A percentile compares a stretch with the other conserved stretches of the same genome.
Evolutionary conservation across 164 flowering plant genomes (phyloP).

Genomic region (Stephania yunnanensis): DNA sequence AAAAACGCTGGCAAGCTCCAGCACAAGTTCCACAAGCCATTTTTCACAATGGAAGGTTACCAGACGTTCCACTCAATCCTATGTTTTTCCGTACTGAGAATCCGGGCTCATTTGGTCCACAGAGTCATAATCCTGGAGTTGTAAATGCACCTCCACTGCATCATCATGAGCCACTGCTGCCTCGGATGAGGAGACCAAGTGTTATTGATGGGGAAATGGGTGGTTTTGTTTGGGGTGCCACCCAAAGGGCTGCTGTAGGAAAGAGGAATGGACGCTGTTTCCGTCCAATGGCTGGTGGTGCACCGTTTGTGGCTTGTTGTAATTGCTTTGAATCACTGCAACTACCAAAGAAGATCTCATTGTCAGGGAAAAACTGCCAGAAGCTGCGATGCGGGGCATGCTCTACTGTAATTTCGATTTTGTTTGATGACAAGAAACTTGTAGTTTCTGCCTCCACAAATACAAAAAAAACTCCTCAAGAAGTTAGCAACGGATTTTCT

Average conservation of each 20-base stretch:
- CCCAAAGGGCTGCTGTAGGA: slow-evolving; percentile 26
- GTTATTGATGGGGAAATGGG: slow-evolving; percentile 34
- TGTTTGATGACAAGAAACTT: slow-evolving; percentile 35
- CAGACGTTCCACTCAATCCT: slow-evolving; percentile 27
- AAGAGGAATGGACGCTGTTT: slow-evolving; percentile 25
- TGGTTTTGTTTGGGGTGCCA: slow-evolving; percentile 29
- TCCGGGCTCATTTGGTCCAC: slow-evolving; percentile 27
- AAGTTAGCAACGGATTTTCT: slow-evolving; percentile 15
- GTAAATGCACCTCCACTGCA: slow-evolving; percentile 23
- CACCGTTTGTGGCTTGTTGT: slow-evolving; percentile 68
- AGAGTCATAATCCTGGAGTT: slow-evolving; percentile 22
- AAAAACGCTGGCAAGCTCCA: slow-evolving; percentile 35
- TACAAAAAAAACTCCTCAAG: slow-evolving; percentile 7
- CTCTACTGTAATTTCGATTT: slow-evolving; percentile 38
- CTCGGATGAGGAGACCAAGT: slow-evolving; percentile 37
- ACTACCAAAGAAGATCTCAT: slow-evolving; percentile 40
- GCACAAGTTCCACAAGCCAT: slow-evolving; percentile 30
- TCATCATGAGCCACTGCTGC: slow-evolving; percentile 27
- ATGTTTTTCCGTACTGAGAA: slow-evolving; percentile 27
- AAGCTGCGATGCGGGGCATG: slow-evolving; percentile 72
- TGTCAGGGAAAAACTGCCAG: slow-evolving; percentile 23
- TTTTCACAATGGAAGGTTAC: slow-evolving; percentile 25
- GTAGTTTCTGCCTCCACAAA: slow-evolving; percentile 25
- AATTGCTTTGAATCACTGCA: slow-evolving; percentile 68
- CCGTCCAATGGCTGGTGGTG: slow-evolving; percentile 63